Evolutionary conservation across 139 green algal genomes (phyloP).

Genomic region (Deuterostichococcus epilithicus): DNA sequence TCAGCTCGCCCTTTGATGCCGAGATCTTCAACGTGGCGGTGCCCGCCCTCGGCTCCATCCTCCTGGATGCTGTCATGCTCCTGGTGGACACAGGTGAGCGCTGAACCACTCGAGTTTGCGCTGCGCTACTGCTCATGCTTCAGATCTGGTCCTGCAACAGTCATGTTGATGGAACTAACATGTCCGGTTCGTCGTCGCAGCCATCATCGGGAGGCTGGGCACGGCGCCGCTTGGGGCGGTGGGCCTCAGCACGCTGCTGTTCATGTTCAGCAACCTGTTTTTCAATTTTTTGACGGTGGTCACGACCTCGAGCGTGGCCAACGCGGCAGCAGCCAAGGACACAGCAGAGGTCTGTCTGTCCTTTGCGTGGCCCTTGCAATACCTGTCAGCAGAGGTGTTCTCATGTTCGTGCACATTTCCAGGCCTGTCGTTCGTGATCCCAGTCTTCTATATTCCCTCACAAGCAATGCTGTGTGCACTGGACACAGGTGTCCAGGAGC

Average conservation of each 20-base stretch:
- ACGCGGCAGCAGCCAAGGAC: constrained; percentile 38
- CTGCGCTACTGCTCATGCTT: too few species aligned
- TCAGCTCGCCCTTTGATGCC: neutral
- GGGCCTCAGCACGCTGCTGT: constrained; percentile 43
- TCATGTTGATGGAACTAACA: too few species aligned
- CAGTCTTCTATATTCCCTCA: too few species aligned
- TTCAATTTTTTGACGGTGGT: constrained; percentile 67
- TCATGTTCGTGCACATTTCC: too few species aligned
- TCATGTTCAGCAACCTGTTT: constrained; percentile 50
- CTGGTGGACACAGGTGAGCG: constrained; percentile 18
- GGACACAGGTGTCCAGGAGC: constrained; percentile 18
- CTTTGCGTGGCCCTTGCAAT: too few species aligned
- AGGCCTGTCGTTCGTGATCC: too few species aligned
- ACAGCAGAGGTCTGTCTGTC: constrained; percentile 11
- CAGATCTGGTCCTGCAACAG: too few species aligned
- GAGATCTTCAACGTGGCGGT: constrained; percentile 17
- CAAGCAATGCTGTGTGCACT: constrained; percentile 10
- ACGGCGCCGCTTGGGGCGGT: constrained; percentile 54
- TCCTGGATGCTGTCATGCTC: constrained; percentile 10
- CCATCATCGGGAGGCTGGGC: constrained; percentile 51
- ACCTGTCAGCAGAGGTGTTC: too few species aligned
- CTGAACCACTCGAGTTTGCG: too few species aligned
- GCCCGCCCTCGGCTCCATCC: constrained; percentile 16
- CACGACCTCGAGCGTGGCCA: constrained; percentile 53
- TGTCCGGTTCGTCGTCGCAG: constrained; percentile 26